Evolutionary conservation across 1,284 basidiomycete species (phyloP), one percentile per base, ranked within the genome.

Genomic region (Microbotryomycetes sp.): DNA sequence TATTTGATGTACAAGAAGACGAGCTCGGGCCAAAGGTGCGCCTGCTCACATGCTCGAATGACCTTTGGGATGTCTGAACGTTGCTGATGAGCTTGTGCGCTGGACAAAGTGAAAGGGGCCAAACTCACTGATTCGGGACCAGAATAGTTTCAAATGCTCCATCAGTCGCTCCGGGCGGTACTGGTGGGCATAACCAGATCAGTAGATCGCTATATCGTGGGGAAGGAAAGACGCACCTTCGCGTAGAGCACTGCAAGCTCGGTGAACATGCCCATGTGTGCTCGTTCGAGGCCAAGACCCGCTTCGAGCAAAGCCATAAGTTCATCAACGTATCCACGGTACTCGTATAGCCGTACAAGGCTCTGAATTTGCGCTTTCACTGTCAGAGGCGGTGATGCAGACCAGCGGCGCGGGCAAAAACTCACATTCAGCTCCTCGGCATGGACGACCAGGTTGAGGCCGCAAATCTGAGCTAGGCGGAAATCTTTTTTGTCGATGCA

Each of bases 1-100:
- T 98, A 98, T 78, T 96, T 96, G 79, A 97, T 87, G 78, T 97
- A 97, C 56, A 97, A 79, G 83, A 93, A 98, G 51, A 98, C 94
- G 21, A 97, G 83, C 75, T 98, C 96, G n/a, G 91, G 69, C 94
- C 96, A 98, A 58, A 98, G 84, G 71, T 98, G 94, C n/a, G 90
- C 91, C 73, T 88, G 88, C 78, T 97, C 91, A 5, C 91, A 84
- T 13, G 91, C 90, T 78, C 87, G 89, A 80, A 98, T 93, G 72
- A 97, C 91, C 82, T 88, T 76, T 55, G 68, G 63, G 30, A 66
- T 73, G 50, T 69, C 59, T 61, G 52, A 11, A 6, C 7, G 23
- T 1, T 41, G 1, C 13, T n/a, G n/a, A 18, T 0, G 11, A 23
- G 4, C 24, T 50, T 16, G 54, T n/a, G 51, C 15, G 0, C 11